Percentiles rank a stretch among this genome's conserved stretches.
phyloP scores from a whole-genome alignment of 495 filamentous ascomycete species.

The Trichodelitschia bisporula region DNA sequence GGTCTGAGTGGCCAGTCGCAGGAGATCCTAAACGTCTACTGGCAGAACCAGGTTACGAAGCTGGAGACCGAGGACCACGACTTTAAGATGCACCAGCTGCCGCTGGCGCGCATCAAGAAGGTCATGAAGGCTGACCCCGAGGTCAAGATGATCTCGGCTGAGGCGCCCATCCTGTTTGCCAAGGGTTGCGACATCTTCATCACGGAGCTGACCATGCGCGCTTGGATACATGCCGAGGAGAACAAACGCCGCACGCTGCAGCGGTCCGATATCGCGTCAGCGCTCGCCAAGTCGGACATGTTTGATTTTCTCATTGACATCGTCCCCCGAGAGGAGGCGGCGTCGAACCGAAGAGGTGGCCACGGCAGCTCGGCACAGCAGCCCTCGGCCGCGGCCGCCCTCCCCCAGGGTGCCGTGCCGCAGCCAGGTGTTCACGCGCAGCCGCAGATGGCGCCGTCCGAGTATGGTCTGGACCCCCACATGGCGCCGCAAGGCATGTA shows the following conservation, averaged over 20 bases:
- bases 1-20: constrained; percentile 80
- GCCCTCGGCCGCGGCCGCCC: constrained; percentile 17
- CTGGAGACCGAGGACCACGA: constrained; percentile 89
- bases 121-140: constrained; percentile 99
- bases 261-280: constrained; percentile 85
- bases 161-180: constrained; percentile 91
- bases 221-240: constrained; percentile 99
- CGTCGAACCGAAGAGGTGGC: too few species aligned
- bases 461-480: constrained; percentile 25
- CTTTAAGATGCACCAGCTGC: constrained; percentile 91
- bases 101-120: constrained; percentile 93
- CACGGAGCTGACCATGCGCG: constrained; percentile 94
- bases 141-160: constrained; percentile 98
- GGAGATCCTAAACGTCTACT: constrained; percentile 93
- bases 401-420: constrained; percentile 8
- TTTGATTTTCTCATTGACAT: constrained; percentile 99
- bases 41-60: constrained; percentile 91
- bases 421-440: constrained; percentile 34
- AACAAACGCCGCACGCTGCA: constrained; percentile 94
- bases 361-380: constrained; percentile 33
- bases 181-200: constrained; percentile 99
- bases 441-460: constrained; percentile 41
- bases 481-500: constrained; percentile 38
- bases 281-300: constrained; percentile 94
- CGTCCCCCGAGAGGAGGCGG: constrained; percentile 82